Percentiles rank a stretch among this genome's conserved stretches.
Evolutionary conservation across 1,139 yeast genomes (phyloP).

Genomic region (Insectozyma bohioensis): DNA sequence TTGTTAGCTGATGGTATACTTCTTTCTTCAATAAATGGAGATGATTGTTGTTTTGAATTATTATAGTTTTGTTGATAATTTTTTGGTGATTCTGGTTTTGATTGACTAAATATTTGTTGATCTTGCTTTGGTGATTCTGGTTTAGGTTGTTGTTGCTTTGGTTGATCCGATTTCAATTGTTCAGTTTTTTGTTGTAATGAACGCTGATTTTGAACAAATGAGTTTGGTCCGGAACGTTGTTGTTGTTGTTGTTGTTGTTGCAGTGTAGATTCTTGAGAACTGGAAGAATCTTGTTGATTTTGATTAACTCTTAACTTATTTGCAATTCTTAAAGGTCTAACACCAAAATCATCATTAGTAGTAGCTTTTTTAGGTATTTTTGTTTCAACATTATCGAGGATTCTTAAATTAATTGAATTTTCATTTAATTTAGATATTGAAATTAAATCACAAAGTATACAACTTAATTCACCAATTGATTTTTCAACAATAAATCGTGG

Average conservation of each 20-base stretch:
- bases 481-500: slow-evolving; percentile 78
- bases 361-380: slow-evolving; percentile 40
- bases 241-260: slow-evolving; percentile 7
- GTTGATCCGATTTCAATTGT: slow-evolving; percentile 1
- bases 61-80: too few relatives aligned
- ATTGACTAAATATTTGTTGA: too few relatives aligned
- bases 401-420: slow-evolving; percentile 17
- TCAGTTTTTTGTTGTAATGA: slow-evolving; percentile 1
- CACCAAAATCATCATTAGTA: slow-evolving; percentile 77
- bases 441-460: slow-evolving; percentile 70
- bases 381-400: slow-evolving; percentile 9
- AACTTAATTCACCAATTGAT: slow-evolving; percentile 73
- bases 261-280: slow-evolving; percentile 2
- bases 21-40: too few relatives aligned
- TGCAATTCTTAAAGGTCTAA: slow-evolving; percentile 61
- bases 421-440: slow-evolving; percentile 51
- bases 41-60: too few relatives aligned
- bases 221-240: slow-evolving; percentile 2
- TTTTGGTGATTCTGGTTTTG: too few relatives aligned
- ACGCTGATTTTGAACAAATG: slow-evolving; percentile 1
- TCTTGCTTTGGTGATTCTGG: slow-evolving; percentile 3
- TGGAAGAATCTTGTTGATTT: too few relatives aligned
- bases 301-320: slow-evolving; percentile 31
- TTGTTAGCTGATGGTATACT: too few relatives aligned
- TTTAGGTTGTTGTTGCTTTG: slow-evolving; percentile 2